Percentiles rank a stretch among this genome's conserved stretches.
Conservation (phyloP, 164 flowering plant species). For the Magnolia sinica region DNA sequence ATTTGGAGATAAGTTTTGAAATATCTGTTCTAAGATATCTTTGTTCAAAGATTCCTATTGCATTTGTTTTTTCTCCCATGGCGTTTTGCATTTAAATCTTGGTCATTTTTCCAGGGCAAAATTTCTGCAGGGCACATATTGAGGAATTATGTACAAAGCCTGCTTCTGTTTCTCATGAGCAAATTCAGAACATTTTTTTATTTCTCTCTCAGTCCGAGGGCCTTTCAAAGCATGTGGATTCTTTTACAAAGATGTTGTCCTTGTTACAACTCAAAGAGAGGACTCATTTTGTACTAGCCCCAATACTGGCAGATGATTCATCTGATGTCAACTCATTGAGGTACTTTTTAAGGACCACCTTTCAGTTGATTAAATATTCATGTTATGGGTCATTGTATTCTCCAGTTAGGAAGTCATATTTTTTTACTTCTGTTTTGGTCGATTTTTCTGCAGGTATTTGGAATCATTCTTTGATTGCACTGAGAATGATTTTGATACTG, state of each 20-base stretch:
- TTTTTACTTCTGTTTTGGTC: neutral
- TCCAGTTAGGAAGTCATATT: neutral
- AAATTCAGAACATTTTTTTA: conserved; percentile 66
- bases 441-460: conserved; percentile 43
- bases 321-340: conserved; percentile 49
- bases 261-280: conserved; percentile 44
- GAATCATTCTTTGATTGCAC: conserved; percentile 42
- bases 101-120: conserved; percentile 51
- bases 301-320: conserved; percentile 58
- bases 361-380: neutral
- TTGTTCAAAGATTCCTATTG: neutral
- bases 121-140: conserved; percentile 67
- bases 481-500: conserved; percentile 60
- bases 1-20: neutral
- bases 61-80: neutral
- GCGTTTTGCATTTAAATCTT: neutral
- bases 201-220: conserved; percentile 71
- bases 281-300: conserved; percentile 47
- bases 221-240: conserved; percentile 70
- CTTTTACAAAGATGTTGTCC: conserved; percentile 61
- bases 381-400: neutral
- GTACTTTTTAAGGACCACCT: conserved; percentile 22
- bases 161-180: conserved; percentile 40
- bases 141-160: conserved; percentile 55
- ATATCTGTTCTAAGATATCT: neutral